Conservation (phyloP, 2,329 filamentous ascomycete genomes). For the Colletotrichum chlorophyti region DNA sequence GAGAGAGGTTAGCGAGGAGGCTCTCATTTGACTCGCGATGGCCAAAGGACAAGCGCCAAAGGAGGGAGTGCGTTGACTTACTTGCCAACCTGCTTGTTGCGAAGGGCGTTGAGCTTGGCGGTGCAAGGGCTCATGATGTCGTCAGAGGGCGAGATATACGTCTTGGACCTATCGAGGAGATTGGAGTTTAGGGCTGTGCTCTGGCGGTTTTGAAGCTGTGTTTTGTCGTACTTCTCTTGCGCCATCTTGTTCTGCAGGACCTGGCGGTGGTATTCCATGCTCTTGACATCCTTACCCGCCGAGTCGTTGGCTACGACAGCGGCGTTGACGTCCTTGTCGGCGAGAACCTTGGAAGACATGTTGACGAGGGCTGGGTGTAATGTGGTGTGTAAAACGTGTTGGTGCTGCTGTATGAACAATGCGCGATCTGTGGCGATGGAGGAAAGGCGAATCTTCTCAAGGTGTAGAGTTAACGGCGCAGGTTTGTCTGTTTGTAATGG, state of each 20-base stretch:
- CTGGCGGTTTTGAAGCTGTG: not conserved
- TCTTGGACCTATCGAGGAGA: constrained; percentile 44
- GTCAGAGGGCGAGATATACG: constrained; percentile 85
- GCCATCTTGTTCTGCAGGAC: constrained; percentile 76
- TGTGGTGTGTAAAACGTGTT: not conserved
- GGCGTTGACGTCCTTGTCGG: constrained; percentile 71
- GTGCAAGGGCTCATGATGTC: constrained; percentile 88
- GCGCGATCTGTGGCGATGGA: not conserved
- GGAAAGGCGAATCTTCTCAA: not conserved
- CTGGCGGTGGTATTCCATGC: constrained; percentile 81
- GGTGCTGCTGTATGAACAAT: not conserved
- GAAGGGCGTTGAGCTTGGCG: constrained; percentile 81
- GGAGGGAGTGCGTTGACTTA: constrained; percentile 51
- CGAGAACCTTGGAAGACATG: constrained; percentile 69
- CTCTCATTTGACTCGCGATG: not conserved
- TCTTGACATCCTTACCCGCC: constrained; percentile 60
- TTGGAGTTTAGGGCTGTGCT: constrained; percentile 17
- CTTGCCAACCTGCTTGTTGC: constrained; percentile 82
- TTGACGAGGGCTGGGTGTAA: constrained; percentile 15
- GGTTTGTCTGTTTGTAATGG: not conserved
- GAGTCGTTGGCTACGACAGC: constrained; percentile 43
- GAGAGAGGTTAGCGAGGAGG: constrained; percentile 8
- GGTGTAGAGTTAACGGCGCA: not conserved
- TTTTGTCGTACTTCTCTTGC: constrained; percentile 61
- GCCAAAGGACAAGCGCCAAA: no score